phyloP scores from a whole-genome alignment of 2,329 filamentous ascomycete genomes.

The Cryphonectria carpinicola region DNA sequence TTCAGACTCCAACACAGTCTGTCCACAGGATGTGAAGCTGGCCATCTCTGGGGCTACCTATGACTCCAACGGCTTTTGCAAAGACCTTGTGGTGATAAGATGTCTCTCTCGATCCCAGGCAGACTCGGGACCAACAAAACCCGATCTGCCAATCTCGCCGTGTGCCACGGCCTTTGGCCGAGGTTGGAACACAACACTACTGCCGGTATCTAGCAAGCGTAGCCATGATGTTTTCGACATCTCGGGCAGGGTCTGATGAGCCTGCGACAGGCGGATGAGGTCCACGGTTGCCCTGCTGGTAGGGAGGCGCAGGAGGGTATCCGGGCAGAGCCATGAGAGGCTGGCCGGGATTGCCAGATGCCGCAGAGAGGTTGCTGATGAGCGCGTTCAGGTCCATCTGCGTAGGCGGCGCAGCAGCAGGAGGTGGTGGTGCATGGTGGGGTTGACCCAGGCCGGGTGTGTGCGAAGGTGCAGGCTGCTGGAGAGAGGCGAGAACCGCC shows the following conservation, averaged over 20 bases:
- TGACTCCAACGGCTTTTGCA: background rate
- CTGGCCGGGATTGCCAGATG: conserved; percentile 14
- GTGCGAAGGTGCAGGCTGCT: conserved; percentile 32
- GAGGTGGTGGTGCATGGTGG: conserved; percentile 19
- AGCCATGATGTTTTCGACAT: conserved; percentile 75
- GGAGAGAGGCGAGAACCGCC: conserved; percentile 66
- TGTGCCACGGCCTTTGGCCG: background rate
- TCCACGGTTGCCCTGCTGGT: conserved; percentile 34
- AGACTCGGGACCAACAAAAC: background rate
- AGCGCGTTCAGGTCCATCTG: conserved; percentile 53
- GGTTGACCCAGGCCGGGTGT: conserved; percentile 13
- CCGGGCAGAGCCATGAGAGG: conserved; percentile 23
- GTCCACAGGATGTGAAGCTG: background rate
- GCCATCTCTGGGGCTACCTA: background rate
- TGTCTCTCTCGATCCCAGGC: background rate
- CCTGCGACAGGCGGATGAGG: conserved; percentile 33
- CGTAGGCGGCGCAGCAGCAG: conserved; percentile 35
- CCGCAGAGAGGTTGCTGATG: conserved; percentile 44
- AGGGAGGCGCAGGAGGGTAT: conserved; percentile 39
- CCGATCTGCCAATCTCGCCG: background rate
- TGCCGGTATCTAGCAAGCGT: conserved; percentile 69
- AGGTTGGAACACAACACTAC: conserved; percentile 34
- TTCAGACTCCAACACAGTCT: background rate
- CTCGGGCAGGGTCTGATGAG: conserved; percentile 48
- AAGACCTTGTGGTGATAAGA: background rate